These are phyloP conservation scores for Tetrapisispora fleetii DNA, from an alignment of 805 yeast species.

Conservation along the genomic window DNA sequence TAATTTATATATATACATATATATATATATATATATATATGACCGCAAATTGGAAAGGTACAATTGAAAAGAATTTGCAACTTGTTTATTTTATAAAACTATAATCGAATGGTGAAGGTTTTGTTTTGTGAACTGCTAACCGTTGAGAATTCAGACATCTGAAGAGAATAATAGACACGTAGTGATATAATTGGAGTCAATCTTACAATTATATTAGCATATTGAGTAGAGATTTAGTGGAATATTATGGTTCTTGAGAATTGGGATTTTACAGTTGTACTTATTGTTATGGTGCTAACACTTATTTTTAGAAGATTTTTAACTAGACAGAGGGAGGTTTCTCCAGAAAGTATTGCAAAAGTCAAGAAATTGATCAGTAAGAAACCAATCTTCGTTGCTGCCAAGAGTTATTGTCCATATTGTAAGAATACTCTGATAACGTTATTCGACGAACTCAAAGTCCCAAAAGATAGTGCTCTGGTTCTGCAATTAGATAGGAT, in stretches of 20 bases:
- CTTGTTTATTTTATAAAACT: too few relatives aligned
- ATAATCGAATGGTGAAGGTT: too few relatives aligned
- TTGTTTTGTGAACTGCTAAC: too few relatives aligned
- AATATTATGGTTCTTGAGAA: not conserved
- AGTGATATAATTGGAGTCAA: too few relatives aligned
- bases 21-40: too few relatives aligned
- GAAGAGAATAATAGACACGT: too few relatives aligned
- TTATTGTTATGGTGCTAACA: slow-evolving; percentile 7
- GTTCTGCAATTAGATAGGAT: slow-evolving; percentile 38
- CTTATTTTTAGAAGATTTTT: not conserved
- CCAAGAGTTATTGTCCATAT: slow-evolving; percentile 68
- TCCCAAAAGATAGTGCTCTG: slow-evolving; percentile 34
- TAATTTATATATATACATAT: too few relatives aligned
- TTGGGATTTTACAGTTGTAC: slow-evolving; percentile 15
- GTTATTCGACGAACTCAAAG: slow-evolving; percentile 31
- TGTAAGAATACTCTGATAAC: slow-evolving; percentile 40
- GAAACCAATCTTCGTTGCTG: slow-evolving; percentile 69
- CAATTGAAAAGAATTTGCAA: too few relatives aligned
- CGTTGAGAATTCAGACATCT: too few relatives aligned
- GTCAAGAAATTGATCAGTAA: slow-evolving; percentile 55
- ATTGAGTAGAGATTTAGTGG: not conserved
- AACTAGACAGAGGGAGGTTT: slow-evolving; percentile 36
- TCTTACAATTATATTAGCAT: too few relatives aligned
- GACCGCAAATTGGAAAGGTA: too few relatives aligned
- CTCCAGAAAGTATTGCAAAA: slow-evolving; percentile 45